Conservation (phyloP, 2,329 filamentous ascomycete genomes). For the Paecilomyces fulvus region DNA sequence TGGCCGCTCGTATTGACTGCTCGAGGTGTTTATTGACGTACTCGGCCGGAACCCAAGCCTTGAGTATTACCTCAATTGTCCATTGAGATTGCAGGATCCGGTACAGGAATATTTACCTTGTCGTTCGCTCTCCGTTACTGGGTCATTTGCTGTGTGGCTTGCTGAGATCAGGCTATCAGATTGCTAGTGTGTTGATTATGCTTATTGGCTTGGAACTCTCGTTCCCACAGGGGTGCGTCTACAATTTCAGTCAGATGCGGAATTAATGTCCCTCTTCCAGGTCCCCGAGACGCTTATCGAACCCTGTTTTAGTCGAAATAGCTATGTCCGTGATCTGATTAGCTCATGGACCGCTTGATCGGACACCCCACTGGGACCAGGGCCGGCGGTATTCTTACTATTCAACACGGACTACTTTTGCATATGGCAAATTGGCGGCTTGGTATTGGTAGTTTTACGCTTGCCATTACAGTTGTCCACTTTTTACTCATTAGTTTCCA, state of each 20-base stretch:
- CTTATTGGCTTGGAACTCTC: not conserved
- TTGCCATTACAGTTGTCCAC: not conserved
- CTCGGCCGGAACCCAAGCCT: too few species aligned
- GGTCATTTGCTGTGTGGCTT: not conserved
- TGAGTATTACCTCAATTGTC: too few species aligned
- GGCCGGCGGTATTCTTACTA: not conserved
- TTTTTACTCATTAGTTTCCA: not conserved
- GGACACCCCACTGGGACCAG: not conserved
- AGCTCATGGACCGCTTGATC: not conserved
- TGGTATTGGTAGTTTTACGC: not conserved
- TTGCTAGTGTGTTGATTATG: not conserved
- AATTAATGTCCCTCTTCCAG: not conserved
- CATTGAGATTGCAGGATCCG: too few species aligned
- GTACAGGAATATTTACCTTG: too few species aligned
- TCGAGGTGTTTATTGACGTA: not conserved
- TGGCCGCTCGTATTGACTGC: not conserved
- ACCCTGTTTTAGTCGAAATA: not conserved
- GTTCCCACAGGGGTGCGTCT: not conserved
- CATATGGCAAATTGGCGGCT: not conserved
- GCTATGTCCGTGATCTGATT: not conserved
- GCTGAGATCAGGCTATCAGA: not conserved
- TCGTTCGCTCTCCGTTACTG: not conserved
- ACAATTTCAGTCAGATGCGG: not conserved
- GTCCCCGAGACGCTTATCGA: not conserved
- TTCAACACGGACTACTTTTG: not conserved